Percentiles rank a stretch among this genome's conserved stretches.
These are phyloP conservation scores for Fraxinus greggii DNA, from an alignment of 305 asterid genomes.

Conservation along the genomic window DNA sequence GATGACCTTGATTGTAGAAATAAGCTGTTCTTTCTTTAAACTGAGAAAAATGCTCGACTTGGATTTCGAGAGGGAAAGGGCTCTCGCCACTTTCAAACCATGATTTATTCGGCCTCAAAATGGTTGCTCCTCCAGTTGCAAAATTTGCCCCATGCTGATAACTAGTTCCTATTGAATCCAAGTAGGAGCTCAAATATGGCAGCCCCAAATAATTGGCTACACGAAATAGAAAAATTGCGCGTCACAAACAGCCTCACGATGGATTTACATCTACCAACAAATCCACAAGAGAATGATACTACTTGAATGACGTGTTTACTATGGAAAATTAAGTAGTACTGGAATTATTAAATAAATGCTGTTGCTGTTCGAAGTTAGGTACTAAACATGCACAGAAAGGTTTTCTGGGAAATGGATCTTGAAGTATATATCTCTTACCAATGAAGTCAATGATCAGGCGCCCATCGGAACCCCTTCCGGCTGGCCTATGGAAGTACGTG, in stretches of 20 bases:
- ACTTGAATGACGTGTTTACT: not conserved
- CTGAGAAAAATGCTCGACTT: conserved; percentile 57
- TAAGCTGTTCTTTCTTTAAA: conserved; percentile 44
- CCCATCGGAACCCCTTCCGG: conserved; percentile 67
- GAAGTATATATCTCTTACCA: conserved; percentile 29
- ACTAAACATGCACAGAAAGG: not conserved
- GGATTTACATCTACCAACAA: not conserved
- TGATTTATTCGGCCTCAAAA: conserved; percentile 39
- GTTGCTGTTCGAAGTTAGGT: too few relatives aligned
- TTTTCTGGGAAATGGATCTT: not conserved
- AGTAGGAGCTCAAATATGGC: conserved; percentile 59
- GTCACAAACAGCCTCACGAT: too few relatives aligned
- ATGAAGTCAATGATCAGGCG: conserved; percentile 74
- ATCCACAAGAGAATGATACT: not conserved
- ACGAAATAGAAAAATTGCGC: not conserved
- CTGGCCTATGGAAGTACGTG: conserved; percentile 55
- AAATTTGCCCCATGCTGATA: conserved; percentile 54
- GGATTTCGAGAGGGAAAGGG: conserved; percentile 70
- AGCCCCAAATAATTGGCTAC: conserved; percentile 54
- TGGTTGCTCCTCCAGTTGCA: conserved; percentile 78
- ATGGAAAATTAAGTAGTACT: not conserved
- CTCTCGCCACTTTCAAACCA: conserved; percentile 54
- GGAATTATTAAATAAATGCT: too few relatives aligned
- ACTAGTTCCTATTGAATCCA: conserved; percentile 62
- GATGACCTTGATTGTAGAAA: conserved; percentile 40